These are phyloP conservation scores for Leccinellum luteum DNA, from an alignment of 768 basidiomycete genomes.

Conservation along the genomic window DNA sequence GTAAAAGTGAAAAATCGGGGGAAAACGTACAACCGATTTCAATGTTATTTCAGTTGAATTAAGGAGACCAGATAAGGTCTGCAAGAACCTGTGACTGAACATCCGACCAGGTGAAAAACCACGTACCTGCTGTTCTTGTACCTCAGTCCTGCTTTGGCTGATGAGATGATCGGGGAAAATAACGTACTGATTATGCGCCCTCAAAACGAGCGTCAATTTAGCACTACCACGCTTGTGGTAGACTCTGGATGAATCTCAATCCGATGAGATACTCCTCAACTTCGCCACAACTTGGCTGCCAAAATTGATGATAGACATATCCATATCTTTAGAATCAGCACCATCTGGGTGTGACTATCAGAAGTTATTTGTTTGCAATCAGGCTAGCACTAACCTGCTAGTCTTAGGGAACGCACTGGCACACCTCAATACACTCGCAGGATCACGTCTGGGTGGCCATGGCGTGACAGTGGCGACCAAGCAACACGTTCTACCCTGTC, in stretches of 20 bases:
- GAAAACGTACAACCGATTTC: neutral
- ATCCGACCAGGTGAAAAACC: neutral
- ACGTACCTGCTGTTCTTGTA: neutral
- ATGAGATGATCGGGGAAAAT: neutral
- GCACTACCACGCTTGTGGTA: neutral
- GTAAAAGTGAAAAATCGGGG: slow-evolving; percentile 1
- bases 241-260: neutral
- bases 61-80: neutral
- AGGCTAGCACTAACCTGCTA: neutral
- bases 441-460: neutral
- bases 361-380: neutral
- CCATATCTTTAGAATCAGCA: neutral
- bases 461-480: no score
- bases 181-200: neutral
- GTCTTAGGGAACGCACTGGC: neutral
- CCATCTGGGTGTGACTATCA: neutral
- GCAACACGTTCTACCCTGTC: no score
- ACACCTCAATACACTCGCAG: neutral
- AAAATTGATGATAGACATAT: neutral
- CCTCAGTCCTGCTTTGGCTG: neutral
- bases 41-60: neutral
- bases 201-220: neutral
- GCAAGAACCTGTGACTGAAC: neutral
- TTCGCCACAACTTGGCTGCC: neutral
- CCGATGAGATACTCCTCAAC: neutral